These are phyloP conservation scores for Stentor coeruleus DNA, from an alignment of 73 alveolate species.

Conservation along the genomic window DNA sequence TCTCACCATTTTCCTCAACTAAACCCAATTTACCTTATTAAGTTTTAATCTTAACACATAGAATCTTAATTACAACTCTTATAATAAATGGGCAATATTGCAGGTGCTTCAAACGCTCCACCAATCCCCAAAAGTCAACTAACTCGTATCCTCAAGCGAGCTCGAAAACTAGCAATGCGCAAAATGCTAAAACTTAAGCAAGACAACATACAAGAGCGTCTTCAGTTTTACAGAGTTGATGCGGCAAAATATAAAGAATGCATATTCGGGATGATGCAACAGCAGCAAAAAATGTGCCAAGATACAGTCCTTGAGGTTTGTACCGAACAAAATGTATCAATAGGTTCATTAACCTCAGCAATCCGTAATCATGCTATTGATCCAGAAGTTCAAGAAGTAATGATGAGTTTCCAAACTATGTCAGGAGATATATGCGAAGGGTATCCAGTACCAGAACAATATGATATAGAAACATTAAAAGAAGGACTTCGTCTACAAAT, in stretches of 20 bases:
- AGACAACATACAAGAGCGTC: constrained; percentile 12
- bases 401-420: background rate
- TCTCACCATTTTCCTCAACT: background rate
- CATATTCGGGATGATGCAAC: background rate
- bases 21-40: background rate
- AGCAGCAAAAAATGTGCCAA: background rate
- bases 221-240: constrained; percentile 1
- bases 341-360: background rate
- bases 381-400: constrained; percentile 11
- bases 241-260: constrained; percentile 13
- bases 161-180: background rate
- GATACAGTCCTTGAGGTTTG: background rate
- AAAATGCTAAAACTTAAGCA: background rate
- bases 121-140: constrained; percentile 24
- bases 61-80: background rate
- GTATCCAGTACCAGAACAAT: constrained; percentile 19
- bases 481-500: background rate
- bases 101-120: background rate
- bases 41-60: background rate
- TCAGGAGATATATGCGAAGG: constrained; percentile 19
- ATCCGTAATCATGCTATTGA: background rate
- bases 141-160: background rate
- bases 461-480: background rate
- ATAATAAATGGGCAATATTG: background rate
- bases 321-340: background rate